phyloP scores from a whole-genome alignment of 2,329 filamentous ascomycete genomes.

The Podosphaera leucotricha region DNA sequence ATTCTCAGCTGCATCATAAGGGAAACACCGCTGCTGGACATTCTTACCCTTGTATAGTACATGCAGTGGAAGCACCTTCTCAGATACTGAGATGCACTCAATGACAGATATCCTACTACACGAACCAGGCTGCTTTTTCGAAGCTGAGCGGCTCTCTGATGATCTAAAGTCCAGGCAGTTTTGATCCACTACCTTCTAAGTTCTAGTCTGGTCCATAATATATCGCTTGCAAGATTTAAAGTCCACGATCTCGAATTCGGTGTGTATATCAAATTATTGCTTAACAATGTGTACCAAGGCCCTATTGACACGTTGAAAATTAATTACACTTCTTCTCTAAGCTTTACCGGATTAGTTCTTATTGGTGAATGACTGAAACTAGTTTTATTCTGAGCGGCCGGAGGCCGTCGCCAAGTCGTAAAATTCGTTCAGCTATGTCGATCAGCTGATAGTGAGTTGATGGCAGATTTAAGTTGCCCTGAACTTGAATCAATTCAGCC shows the following conservation, averaged over 20 bases:
- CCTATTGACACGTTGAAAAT: background rate
- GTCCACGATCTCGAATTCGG: background rate
- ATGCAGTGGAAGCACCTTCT: no score
- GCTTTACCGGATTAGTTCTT: background rate
- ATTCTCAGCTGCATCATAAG: no score
- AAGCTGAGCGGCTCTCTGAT: background rate
- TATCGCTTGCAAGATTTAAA: background rate
- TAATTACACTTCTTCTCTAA: background rate
- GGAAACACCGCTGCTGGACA: background rate
- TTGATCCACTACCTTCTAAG: background rate
- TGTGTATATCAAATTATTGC: background rate
- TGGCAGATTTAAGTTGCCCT: background rate
- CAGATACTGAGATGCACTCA: background rate
- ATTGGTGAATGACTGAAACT: background rate
- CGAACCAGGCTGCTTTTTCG: background rate
- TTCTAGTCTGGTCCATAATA: background rate
- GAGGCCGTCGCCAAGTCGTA: background rate
- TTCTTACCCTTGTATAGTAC: background rate
- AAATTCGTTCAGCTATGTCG: slow-evolving; percentile 1
- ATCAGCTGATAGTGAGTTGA: slow-evolving; percentile 1
- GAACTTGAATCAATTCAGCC: background rate
- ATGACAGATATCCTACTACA: background rate
- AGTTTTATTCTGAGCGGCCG: slow-evolving; percentile 1
- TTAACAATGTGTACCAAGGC: background rate
- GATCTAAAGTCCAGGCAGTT: background rate